Conservation (phyloP, 2,329 filamentous ascomycete species). For the Nakataea oryzae region DNA sequence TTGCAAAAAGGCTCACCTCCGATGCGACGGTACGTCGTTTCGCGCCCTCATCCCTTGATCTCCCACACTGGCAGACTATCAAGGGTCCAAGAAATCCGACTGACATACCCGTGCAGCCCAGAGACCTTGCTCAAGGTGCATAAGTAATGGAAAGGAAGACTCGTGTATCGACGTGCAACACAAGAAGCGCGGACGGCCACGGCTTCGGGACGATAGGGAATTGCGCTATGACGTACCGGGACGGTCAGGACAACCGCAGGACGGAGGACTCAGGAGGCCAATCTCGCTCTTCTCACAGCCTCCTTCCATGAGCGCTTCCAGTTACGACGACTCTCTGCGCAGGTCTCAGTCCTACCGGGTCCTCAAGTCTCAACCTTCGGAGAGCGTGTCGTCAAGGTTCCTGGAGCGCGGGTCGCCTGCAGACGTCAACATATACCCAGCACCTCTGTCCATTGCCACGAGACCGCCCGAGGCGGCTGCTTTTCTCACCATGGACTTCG, state of each 20-base stretch:
- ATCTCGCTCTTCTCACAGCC: conserved; percentile 38
- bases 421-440: conserved; percentile 38
- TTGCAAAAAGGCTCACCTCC: conserved; percentile 75
- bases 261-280: conserved; percentile 36
- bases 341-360: conserved; percentile 38
- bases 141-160: conserved; percentile 70
- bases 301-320: conserved; percentile 24
- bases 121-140: conserved; percentile 67
- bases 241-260: conserved; percentile 33
- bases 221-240: conserved; percentile 40
- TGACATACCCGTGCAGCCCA: conserved; percentile 38
- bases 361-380: conserved; percentile 41
- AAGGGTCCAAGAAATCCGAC: neutral
- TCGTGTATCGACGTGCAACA: conserved; percentile 76
- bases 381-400: conserved; percentile 29
- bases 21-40: conserved; percentile 52
- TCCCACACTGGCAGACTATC: neutral
- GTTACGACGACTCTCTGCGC: conserved; percentile 35
- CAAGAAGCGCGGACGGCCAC: conserved; percentile 72
- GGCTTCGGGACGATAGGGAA: conserved; percentile 63
- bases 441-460: conserved; percentile 28
- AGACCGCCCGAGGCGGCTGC: conserved; percentile 40
- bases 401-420: conserved; percentile 36
- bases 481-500: conserved; percentile 47
- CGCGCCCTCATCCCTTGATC: neutral